Percentiles rank a stretch among this genome's conserved stretches.
phyloP scores from a whole-genome alignment of 805 yeast genomes.

The Nakazawaea holstii region DNA sequence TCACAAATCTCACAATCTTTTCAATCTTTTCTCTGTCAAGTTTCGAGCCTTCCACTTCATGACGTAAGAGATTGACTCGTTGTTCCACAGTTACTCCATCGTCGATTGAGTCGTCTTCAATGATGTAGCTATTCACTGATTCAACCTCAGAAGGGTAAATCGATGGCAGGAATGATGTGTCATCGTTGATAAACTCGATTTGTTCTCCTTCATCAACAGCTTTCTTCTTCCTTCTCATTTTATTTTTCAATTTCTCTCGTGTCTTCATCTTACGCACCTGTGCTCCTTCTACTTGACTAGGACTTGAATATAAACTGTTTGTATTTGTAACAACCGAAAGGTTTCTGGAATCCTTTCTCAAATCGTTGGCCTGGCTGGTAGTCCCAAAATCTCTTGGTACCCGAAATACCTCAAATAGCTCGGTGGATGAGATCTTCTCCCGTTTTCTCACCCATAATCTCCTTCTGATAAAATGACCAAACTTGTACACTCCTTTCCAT shows the following conservation, averaged over 20 bases:
- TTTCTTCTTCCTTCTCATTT: neutral
- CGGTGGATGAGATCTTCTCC: slow-evolving; percentile 11
- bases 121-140: neutral
- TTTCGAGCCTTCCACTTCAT: neutral
- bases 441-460: slow-evolving; percentile 46
- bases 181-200: slow-evolving; percentile 1
- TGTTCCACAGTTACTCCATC: neutral
- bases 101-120: neutral
- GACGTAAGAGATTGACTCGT: no score
- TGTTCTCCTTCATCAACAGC: neutral
- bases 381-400: neutral
- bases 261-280: neutral
- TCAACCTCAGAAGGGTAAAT: neutral
- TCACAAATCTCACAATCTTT: neutral
- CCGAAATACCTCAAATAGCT: neutral
- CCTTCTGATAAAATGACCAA: slow-evolving; percentile 46
- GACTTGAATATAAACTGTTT: neutral
- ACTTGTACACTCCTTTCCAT: slow-evolving; percentile 47
- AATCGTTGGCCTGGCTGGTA: no score
- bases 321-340: neutral
- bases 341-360: neutral
- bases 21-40: slow-evolving; percentile 3
- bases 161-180: neutral
- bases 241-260: neutral
- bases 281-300: neutral